Conservation (phyloP, 2,329 filamentous ascomycete genomes). For the Akanthomyces lecanii region DNA sequence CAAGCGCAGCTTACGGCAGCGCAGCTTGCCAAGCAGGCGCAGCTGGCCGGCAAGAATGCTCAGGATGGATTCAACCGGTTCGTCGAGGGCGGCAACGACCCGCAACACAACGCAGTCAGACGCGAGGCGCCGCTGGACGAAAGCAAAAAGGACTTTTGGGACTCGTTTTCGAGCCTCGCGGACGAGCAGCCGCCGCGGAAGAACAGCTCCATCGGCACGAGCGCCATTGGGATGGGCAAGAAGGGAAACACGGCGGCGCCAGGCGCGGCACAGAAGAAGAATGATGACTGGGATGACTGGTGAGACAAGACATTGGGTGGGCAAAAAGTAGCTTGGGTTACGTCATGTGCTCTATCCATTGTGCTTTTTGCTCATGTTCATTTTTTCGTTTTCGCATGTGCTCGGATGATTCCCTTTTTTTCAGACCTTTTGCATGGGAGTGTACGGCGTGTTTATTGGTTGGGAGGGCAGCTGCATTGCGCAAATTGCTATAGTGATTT, state of each 20-base stretch:
- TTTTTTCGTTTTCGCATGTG: background rate
- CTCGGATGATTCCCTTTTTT: conserved; percentile 6
- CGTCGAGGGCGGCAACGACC: conserved; percentile 71
- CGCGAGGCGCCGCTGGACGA: conserved; percentile 46
- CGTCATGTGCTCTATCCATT: background rate
- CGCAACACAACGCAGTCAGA: conserved; percentile 21
- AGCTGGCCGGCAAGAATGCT: conserved; percentile 68
- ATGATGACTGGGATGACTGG: conserved; percentile 64
- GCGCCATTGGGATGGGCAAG: conserved; percentile 54
- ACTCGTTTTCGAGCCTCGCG: conserved; percentile 73
- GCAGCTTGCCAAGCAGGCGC: conserved; percentile 62
- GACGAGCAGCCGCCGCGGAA: conserved; percentile 39
- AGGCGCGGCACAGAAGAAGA: conserved; percentile 38
- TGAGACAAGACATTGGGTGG: conserved; percentile 28
- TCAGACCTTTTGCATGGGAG: conserved; percentile 12
- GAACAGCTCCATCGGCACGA: conserved; percentile 53
- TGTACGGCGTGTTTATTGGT: conserved; percentile 15
- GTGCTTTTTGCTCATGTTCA: background rate
- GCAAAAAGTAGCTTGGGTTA: background rate
- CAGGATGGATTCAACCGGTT: conserved; percentile 80
- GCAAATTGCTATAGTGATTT: conserved; percentile 9
- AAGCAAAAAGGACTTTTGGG: conserved; percentile 85
- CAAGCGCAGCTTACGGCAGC: conserved; percentile 59
- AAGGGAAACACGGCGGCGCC: conserved; percentile 26
- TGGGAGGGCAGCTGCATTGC: conserved; percentile 4